These are phyloP conservation scores for Saccharomyces hybrid DNA, from an alignment of 1,139 yeast species.

Conservation along the genomic window DNA sequence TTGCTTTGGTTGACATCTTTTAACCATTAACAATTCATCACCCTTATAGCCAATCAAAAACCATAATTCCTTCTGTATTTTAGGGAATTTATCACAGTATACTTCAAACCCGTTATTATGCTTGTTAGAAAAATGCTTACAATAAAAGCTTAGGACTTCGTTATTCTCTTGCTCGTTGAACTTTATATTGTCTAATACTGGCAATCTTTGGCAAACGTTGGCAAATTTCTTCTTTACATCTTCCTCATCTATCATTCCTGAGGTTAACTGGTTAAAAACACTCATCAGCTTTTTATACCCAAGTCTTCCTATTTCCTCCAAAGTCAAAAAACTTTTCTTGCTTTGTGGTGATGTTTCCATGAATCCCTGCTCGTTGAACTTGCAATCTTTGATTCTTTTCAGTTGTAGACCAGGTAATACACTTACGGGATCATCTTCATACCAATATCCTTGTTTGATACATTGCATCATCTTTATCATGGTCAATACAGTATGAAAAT, in stretches of 20 bases:
- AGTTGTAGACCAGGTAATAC: slow-evolving; percentile 63
- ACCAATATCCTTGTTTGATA: slow-evolving; percentile 84
- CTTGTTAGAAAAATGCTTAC: slow-evolving; percentile 49
- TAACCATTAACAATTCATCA: slow-evolving; percentile 48
- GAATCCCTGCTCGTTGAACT: slow-evolving; percentile 26
- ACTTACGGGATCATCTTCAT: slow-evolving; percentile 62
- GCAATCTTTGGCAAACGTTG: slow-evolving; percentile 41
- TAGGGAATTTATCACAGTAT: slow-evolving; percentile 76
- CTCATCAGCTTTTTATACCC: slow-evolving; percentile 14
- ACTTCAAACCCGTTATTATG: slow-evolving; percentile 54
- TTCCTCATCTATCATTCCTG: slow-evolving; percentile 13
- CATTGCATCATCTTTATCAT: slow-evolving; percentile 73
- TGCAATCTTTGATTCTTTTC: slow-evolving; percentile 26
- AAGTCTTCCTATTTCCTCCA: slow-evolving; percentile 32
- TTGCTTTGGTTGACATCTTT: slow-evolving; percentile 57
- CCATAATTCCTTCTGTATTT: slow-evolving; percentile 92
- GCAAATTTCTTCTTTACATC: slow-evolving; percentile 36
- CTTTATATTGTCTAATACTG: slow-evolving; percentile 31
- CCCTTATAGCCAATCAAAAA: slow-evolving; percentile 57
- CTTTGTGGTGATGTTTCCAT: slow-evolving; percentile 3
- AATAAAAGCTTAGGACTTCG: slow-evolving; percentile 37
- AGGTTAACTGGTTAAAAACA: slow-evolving; percentile 8
- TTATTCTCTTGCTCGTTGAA: slow-evolving; percentile 31
- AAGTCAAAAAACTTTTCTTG: slow-evolving; percentile 12
- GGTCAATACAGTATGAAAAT: slow-evolving; percentile 48